These are phyloP conservation scores for Farysia itapuensis DNA, from an alignment of 1,284 basidiomycete genomes.

Conservation along the genomic window DNA sequence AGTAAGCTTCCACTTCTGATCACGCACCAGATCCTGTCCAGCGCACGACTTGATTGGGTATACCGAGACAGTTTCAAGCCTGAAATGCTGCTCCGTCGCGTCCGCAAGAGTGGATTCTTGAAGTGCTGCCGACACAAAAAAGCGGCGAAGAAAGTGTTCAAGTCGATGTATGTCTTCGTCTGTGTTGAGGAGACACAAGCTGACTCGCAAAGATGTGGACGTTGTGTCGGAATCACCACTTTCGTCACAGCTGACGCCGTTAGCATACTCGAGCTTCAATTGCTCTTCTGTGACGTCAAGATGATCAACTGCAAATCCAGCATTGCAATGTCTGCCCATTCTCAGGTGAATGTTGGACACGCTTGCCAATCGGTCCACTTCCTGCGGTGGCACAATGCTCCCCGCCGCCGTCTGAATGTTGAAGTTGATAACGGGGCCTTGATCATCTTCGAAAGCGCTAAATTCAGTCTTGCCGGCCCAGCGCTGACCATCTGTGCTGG, in stretches of 20 bases:
- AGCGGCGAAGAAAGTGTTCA: slow-evolving; percentile 28
- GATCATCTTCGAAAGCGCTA: slow-evolving; percentile 1
- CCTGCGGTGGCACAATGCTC: slow-evolving; percentile 28
- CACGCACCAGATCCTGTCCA: slow-evolving; percentile 15
- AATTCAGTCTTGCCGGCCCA: neutral
- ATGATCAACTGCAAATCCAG: slow-evolving; percentile 34
- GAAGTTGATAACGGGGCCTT: slow-evolving; percentile 42
- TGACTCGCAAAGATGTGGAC: slow-evolving; percentile 28
- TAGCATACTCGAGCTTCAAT: slow-evolving; percentile 33
- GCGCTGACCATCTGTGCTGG: neutral
- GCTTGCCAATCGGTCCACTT: slow-evolving; percentile 39
- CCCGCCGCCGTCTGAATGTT: slow-evolving; percentile 18
- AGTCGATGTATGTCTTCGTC: slow-evolving; percentile 34
- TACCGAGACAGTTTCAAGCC: slow-evolving; percentile 25
- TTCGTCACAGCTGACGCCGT: slow-evolving; percentile 42
- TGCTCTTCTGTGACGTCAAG: slow-evolving; percentile 15
- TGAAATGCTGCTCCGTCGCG: slow-evolving; percentile 2
- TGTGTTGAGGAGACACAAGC: slow-evolving; percentile 37
- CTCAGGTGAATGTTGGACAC: slow-evolving; percentile 45
- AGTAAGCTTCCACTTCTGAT: slow-evolving; percentile 26
- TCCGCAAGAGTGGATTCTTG: neutral
- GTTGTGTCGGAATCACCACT: slow-evolving; percentile 6
- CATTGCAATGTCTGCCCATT: slow-evolving; percentile 47
- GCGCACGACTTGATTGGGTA: slow-evolving; percentile 49
- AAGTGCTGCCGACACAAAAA: slow-evolving; percentile 10